Base-by-base conservation (phyloP, 2,329 filamentous ascomycete genomes). In the Apiospora hydei region DNA sequence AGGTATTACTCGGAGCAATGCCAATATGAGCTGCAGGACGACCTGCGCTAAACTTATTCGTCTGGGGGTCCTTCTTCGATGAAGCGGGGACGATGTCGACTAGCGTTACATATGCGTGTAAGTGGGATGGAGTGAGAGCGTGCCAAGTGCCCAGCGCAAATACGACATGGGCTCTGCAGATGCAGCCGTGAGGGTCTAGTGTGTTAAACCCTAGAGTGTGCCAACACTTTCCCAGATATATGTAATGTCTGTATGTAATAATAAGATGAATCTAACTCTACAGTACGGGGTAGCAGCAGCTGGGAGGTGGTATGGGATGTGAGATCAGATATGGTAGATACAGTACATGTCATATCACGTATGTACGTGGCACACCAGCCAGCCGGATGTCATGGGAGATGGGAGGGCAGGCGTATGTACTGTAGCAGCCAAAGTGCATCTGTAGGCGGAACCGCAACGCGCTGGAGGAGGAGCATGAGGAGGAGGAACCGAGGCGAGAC, bases 51-150 rank as follows among this genome's bases (percentile, higher is more conserved):
- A 64, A 41, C 57, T 64, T 64, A 34, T 64, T 64, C 57, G 57
- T 41, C 57, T 24, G 57, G 57, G 57, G 57, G 30, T 64, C 57
- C 18, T 57, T 64, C 57, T 64, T 64, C 57, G 57, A 64, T 64
- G 57, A 64, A 64, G 57, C 57, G 57, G 57, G 57, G 57, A 41
- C 57, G 57, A 64, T n/a, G 57, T 41, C 57, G 21, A 64, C 57
- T 64, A 64, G 57, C 57, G 57, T 64, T 41, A 64, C 57, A 64
- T 64, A 64, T 64, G 57, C 57, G 57, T 64, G 34, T 64, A 64
- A 64, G 57, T 64, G 57, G 21, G 30, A 64, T 64, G 57, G 57
- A 41, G 53, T 38, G 30, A 41, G 8, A 30, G n/a, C 47, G 26
- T 30, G 26, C 47, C n/a, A 11, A 53, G 53, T 61, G 53, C 53